Base-by-base conservation (phyloP, 202 grass and related monocot species). In the Panicum hallii region DNA sequence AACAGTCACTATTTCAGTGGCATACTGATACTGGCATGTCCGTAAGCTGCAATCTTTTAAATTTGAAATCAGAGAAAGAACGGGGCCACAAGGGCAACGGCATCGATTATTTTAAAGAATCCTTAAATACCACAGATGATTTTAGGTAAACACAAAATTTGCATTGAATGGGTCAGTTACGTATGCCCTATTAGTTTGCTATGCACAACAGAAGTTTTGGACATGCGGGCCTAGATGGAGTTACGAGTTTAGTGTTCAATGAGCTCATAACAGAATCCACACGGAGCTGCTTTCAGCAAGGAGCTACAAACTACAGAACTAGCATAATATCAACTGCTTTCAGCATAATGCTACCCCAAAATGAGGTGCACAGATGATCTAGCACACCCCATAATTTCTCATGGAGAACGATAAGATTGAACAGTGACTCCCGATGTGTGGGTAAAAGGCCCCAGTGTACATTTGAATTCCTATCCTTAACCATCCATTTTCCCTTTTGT, bases 201-300 rank as follows among this genome's bases (percentile, higher is more conserved):
- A 82, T 87, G 76, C 84, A 80, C 86, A 82, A 30, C 32, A 71
- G 30, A 70, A 72, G 66, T 77, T 78, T 54, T 22, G 26, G 36
- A 44, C 20, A 26, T 63, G 43, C 2, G 22, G 45, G 43, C 46
- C 67, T 86, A 79, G 45, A 64, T 15, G 45, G 62, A 36, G 11
- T 61, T 38, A 5, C 11, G 43, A 63, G 43, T 48, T 63, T 54
- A 63, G 43, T 52, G 32, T 66, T 80, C 67, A 56, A n/a, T 19
- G 36, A 55, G 46, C 47, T 20, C 47, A 74, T 53, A 74, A 75
- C 50, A 46, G 57, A 80, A 74, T 81, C 48, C 69, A 67, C 42
- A 66, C 60, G 40, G 73, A 63, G 61, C 78, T 69, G 85, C 62
- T 82, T 87, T 81, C 63, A 77, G 85, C 64, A 54, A 45, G 48